phyloP scores from a whole-genome alignment of 2,329 filamentous ascomycete genomes.

The Rutstroemia sp. region DNA sequence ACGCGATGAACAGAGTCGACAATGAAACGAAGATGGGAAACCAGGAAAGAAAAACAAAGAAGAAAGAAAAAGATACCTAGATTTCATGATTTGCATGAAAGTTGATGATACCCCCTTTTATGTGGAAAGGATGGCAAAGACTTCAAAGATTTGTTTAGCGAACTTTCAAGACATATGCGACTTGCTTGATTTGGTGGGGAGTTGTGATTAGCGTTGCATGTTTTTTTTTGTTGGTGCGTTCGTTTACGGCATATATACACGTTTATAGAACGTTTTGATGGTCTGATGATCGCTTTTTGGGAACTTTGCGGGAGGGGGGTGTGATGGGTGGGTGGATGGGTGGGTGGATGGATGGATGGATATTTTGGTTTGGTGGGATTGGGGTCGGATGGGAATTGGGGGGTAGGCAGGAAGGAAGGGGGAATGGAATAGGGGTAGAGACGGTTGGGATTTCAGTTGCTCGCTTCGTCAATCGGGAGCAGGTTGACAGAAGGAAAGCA shows the following conservation, averaged over 20 bases:
- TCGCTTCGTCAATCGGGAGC: too few relatives aligned
- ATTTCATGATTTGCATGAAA: slow-evolving; percentile 11
- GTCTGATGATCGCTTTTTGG: too few relatives aligned
- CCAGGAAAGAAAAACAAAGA: neutral
- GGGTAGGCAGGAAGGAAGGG: neutral
- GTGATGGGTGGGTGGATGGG: neutral
- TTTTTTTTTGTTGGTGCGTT: too few relatives aligned
- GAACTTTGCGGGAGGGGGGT: neutral
- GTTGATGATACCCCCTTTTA: slow-evolving; percentile 6
- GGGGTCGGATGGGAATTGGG: neutral
- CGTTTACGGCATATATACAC: too few relatives aligned
- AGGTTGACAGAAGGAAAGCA: too few relatives aligned
- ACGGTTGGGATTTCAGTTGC: too few relatives aligned
- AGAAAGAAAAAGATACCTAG: slow-evolving; percentile 4
- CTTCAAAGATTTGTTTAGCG: slow-evolving; percentile 7
- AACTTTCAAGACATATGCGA: neutral
- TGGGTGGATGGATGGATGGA: neutral
- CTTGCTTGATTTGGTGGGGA: neutral
- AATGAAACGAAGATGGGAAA: neutral
- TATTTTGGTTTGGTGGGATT: neutral
- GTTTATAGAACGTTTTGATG: too few relatives aligned
- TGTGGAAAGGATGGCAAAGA: slow-evolving; percentile 8
- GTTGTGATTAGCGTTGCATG: neutral
- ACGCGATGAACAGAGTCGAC: too few relatives aligned
- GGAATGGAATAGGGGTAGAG: neutral